These are phyloP conservation scores for Fusarium pseudoanthophilum DNA, from an alignment of 2,329 filamentous ascomycete species.

Conservation along the genomic window DNA sequence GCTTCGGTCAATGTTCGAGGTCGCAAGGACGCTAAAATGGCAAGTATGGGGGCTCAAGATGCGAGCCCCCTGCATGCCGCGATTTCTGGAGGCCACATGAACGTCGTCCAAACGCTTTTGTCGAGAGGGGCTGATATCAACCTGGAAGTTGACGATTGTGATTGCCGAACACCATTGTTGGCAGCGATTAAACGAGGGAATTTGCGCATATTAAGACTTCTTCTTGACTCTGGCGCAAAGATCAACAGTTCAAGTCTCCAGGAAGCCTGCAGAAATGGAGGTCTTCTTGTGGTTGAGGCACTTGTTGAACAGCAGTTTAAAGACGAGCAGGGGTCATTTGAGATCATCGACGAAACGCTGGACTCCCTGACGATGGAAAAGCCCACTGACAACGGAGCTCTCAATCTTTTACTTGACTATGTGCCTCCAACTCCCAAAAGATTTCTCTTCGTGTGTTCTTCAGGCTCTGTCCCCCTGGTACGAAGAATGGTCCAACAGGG, in stretches of 20 bases:
- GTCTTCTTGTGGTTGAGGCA: background rate
- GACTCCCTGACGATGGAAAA: background rate
- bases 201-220: background rate
- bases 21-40: background rate
- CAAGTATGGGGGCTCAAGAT: background rate
- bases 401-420: background rate
- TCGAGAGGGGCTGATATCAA: background rate
- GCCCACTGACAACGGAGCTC: background rate
- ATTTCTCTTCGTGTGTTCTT: background rate
- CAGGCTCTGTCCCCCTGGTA: background rate
- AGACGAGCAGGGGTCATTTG: too few relatives aligned
- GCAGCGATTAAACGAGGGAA: background rate
- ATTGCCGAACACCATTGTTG: background rate
- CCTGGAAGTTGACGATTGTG: background rate
- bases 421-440: background rate
- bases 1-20: background rate
- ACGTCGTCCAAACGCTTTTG: background rate
- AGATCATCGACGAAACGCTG: background rate
- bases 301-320: background rate
- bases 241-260: background rate
- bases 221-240: background rate
- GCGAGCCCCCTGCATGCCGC: constrained; percentile 11
- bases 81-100: background rate
- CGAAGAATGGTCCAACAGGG: background rate
- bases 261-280: background rate